Evolutionary conservation across 345 rosid genomes (phyloP).

Genomic region (Eucalyptus caleyi): DNA sequence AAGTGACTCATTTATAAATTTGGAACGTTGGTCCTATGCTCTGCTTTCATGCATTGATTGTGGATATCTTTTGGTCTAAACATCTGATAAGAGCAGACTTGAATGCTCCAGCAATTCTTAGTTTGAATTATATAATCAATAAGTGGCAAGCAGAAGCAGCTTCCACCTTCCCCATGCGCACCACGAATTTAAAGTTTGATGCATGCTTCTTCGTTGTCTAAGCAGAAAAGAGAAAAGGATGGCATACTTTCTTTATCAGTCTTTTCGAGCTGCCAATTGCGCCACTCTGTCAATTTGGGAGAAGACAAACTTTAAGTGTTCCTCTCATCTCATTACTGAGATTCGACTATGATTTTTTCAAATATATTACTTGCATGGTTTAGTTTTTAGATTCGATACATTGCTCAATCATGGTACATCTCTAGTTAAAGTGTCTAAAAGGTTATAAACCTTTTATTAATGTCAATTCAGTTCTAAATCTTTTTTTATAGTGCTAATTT

Average conservation of each 20-base stretch:
- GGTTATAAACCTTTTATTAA: no score
- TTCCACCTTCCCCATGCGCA: neutral
- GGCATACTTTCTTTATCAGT: neutral
- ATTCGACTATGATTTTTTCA: neutral
- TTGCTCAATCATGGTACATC: neutral
- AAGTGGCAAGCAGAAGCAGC: neutral
- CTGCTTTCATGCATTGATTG: no score
- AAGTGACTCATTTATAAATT: no score
- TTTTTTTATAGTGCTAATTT: no score
- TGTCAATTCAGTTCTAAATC: no score
- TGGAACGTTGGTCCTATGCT: no score
- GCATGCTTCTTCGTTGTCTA: neutral
- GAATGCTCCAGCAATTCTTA: no score
- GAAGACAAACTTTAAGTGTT: neutral
- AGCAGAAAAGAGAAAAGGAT: neutral
- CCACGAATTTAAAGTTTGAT: neutral
- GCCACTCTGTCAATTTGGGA: neutral
- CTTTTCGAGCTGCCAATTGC: neutral
- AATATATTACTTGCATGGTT: neutral
- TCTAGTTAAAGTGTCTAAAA: neutral
- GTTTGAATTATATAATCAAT: no score
- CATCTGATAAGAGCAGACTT: no score
- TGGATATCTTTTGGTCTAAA: no score
- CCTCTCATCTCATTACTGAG: neutral
- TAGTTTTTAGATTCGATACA: neutral